Conservation (phyloP, 345 rosid genomes). For the Eucalyptus erythrocorys region DNA sequence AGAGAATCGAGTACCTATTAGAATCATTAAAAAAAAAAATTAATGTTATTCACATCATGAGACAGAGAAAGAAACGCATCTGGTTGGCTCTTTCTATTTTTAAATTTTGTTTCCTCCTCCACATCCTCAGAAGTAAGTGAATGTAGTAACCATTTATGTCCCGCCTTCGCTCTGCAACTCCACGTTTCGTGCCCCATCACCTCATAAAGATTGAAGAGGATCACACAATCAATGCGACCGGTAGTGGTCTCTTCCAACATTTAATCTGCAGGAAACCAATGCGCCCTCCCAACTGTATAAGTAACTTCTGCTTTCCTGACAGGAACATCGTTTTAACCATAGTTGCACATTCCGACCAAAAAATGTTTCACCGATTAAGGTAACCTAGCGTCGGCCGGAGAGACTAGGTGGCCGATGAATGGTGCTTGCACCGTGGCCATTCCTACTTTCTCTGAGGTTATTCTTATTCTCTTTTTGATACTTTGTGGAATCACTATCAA, state of each 20-base stretch:
- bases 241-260: neutral
- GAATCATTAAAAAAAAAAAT: neutral
- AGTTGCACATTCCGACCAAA: neutral
- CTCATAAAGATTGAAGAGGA: neutral
- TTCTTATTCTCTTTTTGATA: neutral
- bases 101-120: neutral
- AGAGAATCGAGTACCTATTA: neutral
- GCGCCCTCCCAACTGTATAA: neutral
- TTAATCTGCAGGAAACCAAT: neutral
- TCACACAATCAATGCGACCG: neutral
- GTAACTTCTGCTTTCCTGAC: neutral
- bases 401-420: neutral
- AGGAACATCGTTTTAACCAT: neutral
- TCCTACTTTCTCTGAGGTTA: neutral
- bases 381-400: neutral
- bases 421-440: neutral
- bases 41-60: neutral
- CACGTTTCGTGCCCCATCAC: neutral
- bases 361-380: neutral
- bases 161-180: neutral
- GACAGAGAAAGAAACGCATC: neutral
- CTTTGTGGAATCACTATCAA: neutral
- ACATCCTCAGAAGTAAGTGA: neutral
- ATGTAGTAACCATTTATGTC: neutral
- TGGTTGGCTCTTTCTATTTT: neutral